Percentiles rank a stretch among this genome's conserved stretches.
Evolutionary conservation across 2,329 filamentous ascomycete genomes (phyloP).

Genomic region (Xylariomycetidae sp.): DNA sequence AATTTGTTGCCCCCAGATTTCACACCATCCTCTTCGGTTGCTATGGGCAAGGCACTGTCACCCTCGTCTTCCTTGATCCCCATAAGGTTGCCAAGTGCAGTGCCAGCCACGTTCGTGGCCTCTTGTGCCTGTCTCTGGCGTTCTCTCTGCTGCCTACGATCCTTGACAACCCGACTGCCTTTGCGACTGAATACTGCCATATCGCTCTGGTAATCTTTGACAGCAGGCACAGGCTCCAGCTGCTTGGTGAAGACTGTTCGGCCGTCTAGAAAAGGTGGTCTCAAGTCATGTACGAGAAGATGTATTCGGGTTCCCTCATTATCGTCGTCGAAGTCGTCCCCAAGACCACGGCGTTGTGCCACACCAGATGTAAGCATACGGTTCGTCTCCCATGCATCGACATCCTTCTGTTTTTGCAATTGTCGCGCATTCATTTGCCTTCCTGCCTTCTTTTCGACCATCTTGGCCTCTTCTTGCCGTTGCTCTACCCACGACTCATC

Average conservation of each 20-base stretch:
- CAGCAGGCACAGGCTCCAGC: slow-evolving; percentile 87
- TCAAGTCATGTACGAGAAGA: slow-evolving; percentile 86
- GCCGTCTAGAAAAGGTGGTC: slow-evolving; percentile 91
- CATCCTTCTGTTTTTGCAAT: slow-evolving; percentile 85
- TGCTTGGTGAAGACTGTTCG: slow-evolving; percentile 97
- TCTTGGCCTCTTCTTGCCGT: slow-evolving; percentile 66
- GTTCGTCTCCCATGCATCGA: slow-evolving; percentile 98
- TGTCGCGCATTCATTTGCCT: slow-evolving; percentile 66
- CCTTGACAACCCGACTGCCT: slow-evolving; percentile 87
- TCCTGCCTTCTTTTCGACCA: slow-evolving; percentile 76
- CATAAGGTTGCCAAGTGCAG: slow-evolving; percentile 89
- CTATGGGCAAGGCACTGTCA: slow-evolving; percentile 78
- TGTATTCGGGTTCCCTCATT: slow-evolving; percentile 87
- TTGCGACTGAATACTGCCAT: slow-evolving; percentile 98
- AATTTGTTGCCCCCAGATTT: slow-evolving; percentile 73
- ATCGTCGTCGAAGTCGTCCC: slow-evolving; percentile 80
- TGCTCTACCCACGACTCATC: slow-evolving; percentile 66
- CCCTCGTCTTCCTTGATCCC: slow-evolving; percentile 90
- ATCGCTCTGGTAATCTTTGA: slow-evolving; percentile 91
- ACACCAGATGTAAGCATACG: slow-evolving; percentile 96
- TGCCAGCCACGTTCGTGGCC: slow-evolving; percentile 88
- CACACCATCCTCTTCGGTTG: slow-evolving; percentile 63
- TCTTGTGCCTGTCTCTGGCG: slow-evolving; percentile 91
- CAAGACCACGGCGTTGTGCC: slow-evolving; percentile 79
- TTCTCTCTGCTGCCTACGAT: slow-evolving; percentile 87